Percentiles rank a stretch among this genome's conserved stretches.
These are phyloP conservation scores for Chlorella sp. DNA, from an alignment of 139 green algal genomes.

Conservation along the genomic window DNA sequence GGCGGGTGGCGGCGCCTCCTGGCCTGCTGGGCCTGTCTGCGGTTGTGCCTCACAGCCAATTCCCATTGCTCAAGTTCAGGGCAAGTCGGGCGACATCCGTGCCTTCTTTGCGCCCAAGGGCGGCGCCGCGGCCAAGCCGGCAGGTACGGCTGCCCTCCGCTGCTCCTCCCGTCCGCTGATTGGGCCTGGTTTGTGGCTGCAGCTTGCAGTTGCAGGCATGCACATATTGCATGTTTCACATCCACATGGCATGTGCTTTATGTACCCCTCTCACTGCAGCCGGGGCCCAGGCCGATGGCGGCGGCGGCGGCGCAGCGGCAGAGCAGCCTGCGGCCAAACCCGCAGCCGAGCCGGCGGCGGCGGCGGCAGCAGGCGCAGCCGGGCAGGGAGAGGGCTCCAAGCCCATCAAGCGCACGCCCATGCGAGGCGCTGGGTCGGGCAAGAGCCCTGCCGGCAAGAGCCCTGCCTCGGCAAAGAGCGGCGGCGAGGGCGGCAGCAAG, in stretches of 20 bases:
- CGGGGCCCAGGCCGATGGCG: not conserved
- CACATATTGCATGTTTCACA: too few species aligned
- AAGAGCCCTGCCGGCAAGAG: not conserved
- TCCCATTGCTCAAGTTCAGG: too few species aligned
- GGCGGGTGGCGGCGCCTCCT: too few species aligned
- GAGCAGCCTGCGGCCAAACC: not conserved
- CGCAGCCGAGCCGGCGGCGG: not conserved
- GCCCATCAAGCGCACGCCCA: not conserved
- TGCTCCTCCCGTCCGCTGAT: too few species aligned
- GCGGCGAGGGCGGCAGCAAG: not conserved
- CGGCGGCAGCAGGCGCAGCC: not conserved
- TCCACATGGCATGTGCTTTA: too few species aligned
- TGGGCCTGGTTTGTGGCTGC: not conserved
- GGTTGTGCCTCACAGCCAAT: too few species aligned
- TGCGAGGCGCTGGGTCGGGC: constrained; percentile 13
- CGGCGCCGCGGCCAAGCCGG: not conserved
- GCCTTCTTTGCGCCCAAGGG: constrained; percentile 20
- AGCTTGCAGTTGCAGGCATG: not conserved
- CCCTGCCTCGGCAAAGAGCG: not conserved
- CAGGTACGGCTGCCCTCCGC: not conserved
- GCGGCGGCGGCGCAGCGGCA: not conserved
- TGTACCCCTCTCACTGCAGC: not conserved
- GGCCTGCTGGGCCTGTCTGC: too few species aligned
- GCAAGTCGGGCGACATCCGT: constrained; percentile 13
- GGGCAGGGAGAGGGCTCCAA: not conserved